phyloP scores from a whole-genome alignment of 2,329 filamentous ascomycete genomes.

The Monosporascus cannonballus region DNA sequence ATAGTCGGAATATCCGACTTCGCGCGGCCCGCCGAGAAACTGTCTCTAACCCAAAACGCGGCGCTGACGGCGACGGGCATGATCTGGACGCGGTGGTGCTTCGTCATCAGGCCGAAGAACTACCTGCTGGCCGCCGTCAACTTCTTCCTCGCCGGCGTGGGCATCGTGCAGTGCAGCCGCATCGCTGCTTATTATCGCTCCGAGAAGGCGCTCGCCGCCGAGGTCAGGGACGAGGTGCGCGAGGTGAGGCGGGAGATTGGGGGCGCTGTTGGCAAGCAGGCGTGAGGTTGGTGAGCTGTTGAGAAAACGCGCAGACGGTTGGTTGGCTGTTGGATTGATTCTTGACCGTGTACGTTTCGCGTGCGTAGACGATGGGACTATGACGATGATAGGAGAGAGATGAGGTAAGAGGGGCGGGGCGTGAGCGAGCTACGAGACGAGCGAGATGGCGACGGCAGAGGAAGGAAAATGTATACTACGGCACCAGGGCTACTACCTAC shows the following conservation, averaged over 20 bases:
- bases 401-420: background rate
- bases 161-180: constrained; percentile 72
- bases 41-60: constrained; percentile 87
- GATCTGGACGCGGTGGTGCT: constrained; percentile 99
- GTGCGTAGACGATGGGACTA: too few relatives aligned
- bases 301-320: background rate
- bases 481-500: too few relatives aligned
- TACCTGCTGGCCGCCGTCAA: constrained; percentile 93
- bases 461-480: too few relatives aligned
- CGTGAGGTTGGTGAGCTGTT: background rate
- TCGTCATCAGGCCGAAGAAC: constrained; percentile 94
- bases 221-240: constrained; percentile 29
- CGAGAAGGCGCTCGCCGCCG: constrained; percentile 43
- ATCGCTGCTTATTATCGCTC: constrained; percentile 63
- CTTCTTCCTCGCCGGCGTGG: constrained; percentile 92
- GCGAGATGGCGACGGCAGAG: too few relatives aligned
- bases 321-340: too few relatives aligned
- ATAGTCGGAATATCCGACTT: constrained; percentile 90
- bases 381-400: background rate
- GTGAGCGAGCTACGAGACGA: too few relatives aligned
- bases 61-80: constrained; percentile 85
- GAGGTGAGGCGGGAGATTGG: constrained; percentile 29
- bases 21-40: constrained; percentile 81
- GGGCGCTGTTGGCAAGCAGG: constrained; percentile 7
- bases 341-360: too few relatives aligned